Base-by-base conservation (phyloP, 2,329 filamentous ascomycete species). In the Thelonectria rubi region DNA sequence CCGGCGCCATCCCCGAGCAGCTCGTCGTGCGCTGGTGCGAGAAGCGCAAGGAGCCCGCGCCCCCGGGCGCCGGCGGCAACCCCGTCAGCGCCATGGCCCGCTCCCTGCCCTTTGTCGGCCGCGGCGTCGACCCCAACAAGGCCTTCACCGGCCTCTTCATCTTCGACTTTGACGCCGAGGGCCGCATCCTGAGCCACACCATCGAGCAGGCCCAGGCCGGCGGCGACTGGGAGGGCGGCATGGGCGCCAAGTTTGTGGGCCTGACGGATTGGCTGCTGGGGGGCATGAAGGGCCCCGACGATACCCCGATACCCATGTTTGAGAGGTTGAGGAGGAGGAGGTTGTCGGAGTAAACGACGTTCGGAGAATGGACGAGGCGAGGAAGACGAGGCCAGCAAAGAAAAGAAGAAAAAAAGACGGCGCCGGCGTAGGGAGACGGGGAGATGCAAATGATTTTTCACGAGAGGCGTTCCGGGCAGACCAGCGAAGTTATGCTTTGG, bases 181-280 rank as follows among this genome's bases (percentile, higher is more conserved):
- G 95, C 1, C 85, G 93, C 65, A 88, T 99, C 37, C 78, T 91
- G 49, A 93, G 88, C 68, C 95, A 98, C 76, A 97, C 92, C 0
- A 98, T 99, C 72, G 95, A 99, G 78, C 92, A 97, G 78, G 91
- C 92, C 1, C 91, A 97, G 71, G 90, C 95, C 71, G 89, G 90
- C 15, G 87, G 90, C 40, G 88, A 92, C 62, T 96, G 91, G 88
- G 94, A 97, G 71, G 88, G 87, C 65, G 93, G 88, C 15, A 81
- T 89, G n/a, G 87, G 91, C 24, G 90, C 92, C 20, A 92, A 90
- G 73, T 91, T 99, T 18, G 93, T 98, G 15, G 93, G 91, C 14
- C 80, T 98, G 67, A 97, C 95, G 15, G 95, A 99, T 75, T 98
- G 95, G 94, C 79, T 99, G 65, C 82, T 98, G 40, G 93, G 94